Base-by-base conservation (phyloP, 192 early-diverging fungal species). In the Umbelopsis isabellina region DNA sequence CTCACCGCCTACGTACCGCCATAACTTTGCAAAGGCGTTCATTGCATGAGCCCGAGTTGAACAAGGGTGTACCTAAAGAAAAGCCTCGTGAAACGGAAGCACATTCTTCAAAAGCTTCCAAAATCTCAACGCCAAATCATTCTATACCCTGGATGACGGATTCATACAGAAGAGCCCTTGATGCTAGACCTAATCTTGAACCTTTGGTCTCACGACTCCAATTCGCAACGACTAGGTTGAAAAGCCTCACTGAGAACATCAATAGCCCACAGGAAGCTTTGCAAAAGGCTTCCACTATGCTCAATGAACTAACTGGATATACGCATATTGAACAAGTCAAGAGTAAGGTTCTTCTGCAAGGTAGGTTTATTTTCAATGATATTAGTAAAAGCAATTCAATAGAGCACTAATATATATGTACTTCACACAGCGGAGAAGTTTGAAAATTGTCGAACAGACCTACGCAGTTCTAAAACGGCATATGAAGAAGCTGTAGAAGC, bases 241-340 rank as follows among this genome's bases (percentile, higher is more conserved):
- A 73, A 53, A 33, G 27, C 18, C 30, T 70, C 33, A 72, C 67
- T 4, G 20, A 47, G 21, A 70, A 80, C 52, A 67, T 78, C 7
- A 33, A 50, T 33, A 72, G 74, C 49, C 74, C 72, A 2, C 45
- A 80, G 37, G 77, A 80, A 52, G 74, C 73, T 7, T 37, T 79
- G n/a, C 67, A 69, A 49, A 67, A 68, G 44, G 55, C 79, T 0
- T 73, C 80, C 11, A 69, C 76, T 11, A 84, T 82, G 46, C 82
- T 92, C 20, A 94, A 94, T 70, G 82, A 86, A 66, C 75, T 89
- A 37, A 91, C 93, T 11, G 91, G 92, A 18, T 91, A 92, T 45
- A 86, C 84, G 25, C 77, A 83, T 16, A 86, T 95, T 41, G 84
- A 90, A 25, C 65, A 78, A 10, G 82, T 93, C 7, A 92, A 93